These are phyloP conservation scores for Arachis monticola DNA, from an alignment of 331 rosid genomes.

Conservation along the genomic window DNA sequence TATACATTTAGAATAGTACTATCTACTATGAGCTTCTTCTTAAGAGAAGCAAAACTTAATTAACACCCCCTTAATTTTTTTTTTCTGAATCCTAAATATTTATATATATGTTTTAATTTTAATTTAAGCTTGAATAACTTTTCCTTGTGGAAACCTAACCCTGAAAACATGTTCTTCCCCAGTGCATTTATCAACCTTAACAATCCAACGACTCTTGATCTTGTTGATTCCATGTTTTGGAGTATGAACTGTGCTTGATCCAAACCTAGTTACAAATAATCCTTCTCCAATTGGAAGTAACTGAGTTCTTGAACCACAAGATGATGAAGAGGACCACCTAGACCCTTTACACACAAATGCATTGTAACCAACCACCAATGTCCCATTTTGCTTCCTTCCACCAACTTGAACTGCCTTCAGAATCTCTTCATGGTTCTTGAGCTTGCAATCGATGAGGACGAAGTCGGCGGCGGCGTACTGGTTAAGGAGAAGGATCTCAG, in stretches of 20 bases:
- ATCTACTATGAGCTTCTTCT: slow-evolving; percentile 16
- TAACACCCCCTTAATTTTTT: slow-evolving; percentile 3
- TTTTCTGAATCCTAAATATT: neutral
- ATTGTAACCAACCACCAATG: slow-evolving; percentile 68
- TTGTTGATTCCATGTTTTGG: slow-evolving; percentile 35
- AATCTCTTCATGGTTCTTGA: slow-evolving; percentile 57
- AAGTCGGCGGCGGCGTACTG: slow-evolving; percentile 63
- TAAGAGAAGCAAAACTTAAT: slow-evolving; percentile 30
- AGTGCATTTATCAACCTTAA: slow-evolving; percentile 77
- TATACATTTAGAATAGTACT: slow-evolving; percentile 42
- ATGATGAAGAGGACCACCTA: slow-evolving; percentile 37
- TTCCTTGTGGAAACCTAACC: slow-evolving; percentile 62
- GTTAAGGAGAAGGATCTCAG: slow-evolving; percentile 39
- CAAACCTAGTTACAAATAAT: slow-evolving; percentile 60
- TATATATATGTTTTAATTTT: neutral
- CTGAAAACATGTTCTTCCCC: slow-evolving; percentile 95
- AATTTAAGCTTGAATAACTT: slow-evolving; percentile 34
- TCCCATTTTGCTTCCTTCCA: slow-evolving; percentile 25
- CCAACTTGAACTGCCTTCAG: slow-evolving; percentile 33
- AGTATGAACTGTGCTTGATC: slow-evolving; percentile 16
- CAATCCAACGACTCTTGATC: slow-evolving; percentile 65
- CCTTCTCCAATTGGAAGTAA: slow-evolving; percentile 87
- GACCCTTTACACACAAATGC: slow-evolving; percentile 62
- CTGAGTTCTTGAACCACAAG: slow-evolving; percentile 61
- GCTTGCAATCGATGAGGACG: slow-evolving; percentile 70